These are phyloP conservation scores for Castanospermum australe DNA, from an alignment of 306 rosid species.

Conservation along the genomic window DNA sequence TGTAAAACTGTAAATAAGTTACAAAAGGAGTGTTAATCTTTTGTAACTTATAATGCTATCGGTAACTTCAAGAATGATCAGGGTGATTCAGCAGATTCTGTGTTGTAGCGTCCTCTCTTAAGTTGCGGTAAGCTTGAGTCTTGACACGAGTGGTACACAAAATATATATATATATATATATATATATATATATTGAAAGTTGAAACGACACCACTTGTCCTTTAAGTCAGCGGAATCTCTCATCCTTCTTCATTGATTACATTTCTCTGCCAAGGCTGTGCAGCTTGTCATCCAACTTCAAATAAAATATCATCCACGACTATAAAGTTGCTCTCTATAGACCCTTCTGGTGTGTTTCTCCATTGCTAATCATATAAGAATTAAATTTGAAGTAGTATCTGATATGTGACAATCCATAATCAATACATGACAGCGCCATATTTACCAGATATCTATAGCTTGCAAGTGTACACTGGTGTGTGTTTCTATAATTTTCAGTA, in stretches of 20 bases:
- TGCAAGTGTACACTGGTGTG: neutral
- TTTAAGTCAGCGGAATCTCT: conserved; percentile 31
- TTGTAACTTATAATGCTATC: neutral
- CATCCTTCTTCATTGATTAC: neutral
- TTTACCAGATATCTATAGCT: neutral
- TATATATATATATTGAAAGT: too few species aligned
- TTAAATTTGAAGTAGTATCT: neutral
- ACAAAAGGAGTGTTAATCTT: neutral
- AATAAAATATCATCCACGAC: neutral
- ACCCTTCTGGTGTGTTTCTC: neutral
- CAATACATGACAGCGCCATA: neutral
- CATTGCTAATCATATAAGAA: neutral
- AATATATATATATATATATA: too few species aligned
- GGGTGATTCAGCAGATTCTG: conserved; percentile 8
- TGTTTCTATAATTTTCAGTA: neutral
- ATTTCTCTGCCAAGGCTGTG: conserved; percentile 19
- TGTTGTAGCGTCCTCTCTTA: conserved; percentile 9
- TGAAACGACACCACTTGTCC: conserved; percentile 42
- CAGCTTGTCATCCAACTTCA: conserved; percentile 9
- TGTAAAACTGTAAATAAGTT: neutral
- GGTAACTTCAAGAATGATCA: neutral
- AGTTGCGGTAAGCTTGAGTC: neutral
- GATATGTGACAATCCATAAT: neutral
- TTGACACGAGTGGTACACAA: conserved; percentile 9
- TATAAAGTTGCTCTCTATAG: neutral